Evolutionary conservation across 1,284 basidiomycete species (phyloP).

Genomic region (Gomphus bonarii): DNA sequence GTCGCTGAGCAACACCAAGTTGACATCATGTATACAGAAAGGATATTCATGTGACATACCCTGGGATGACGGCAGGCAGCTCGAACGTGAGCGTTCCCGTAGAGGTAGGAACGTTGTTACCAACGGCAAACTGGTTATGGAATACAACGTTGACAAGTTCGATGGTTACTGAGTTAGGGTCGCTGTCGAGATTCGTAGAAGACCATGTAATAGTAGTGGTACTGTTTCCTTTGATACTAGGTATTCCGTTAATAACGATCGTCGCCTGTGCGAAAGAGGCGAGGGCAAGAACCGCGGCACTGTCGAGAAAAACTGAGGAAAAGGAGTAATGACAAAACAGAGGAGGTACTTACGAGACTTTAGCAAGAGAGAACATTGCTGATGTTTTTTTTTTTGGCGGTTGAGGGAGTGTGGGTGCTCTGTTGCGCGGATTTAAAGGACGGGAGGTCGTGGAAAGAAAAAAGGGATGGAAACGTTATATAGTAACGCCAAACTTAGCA

Average conservation of each 20-base stretch:
- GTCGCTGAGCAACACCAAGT: slow-evolving; percentile 22
- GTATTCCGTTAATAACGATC: neutral
- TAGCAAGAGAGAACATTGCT: neutral
- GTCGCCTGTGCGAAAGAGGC: neutral
- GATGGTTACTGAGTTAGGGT: slow-evolving; percentile 31
- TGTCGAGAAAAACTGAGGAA: neutral
- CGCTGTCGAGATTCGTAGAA: slow-evolving; percentile 20
- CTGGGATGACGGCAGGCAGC: slow-evolving; percentile 39
- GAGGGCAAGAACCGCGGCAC: neutral
- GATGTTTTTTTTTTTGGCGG: neutral
- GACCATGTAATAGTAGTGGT: slow-evolving; percentile 38
- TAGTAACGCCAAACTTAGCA: neutral
- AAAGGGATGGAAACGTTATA: neutral
- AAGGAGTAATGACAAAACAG: neutral
- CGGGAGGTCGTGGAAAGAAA: slow-evolving; percentile 1
- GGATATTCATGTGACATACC: slow-evolving; percentile 27
- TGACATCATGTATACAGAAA: neutral
- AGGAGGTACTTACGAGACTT: neutral
- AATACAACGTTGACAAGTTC: slow-evolving; percentile 40
- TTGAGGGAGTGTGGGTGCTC: neutral
- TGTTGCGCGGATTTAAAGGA: neutral
- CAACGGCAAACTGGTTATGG: slow-evolving; percentile 45
- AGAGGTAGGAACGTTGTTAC: slow-evolving; percentile 42
- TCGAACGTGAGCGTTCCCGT: slow-evolving; percentile 26
- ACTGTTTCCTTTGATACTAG: neutral